Percentiles rank a stretch among this genome's conserved stretches.
Conservation (phyloP, 2,329 filamentous ascomycete genomes). For the Chaetothyriales sp. region DNA sequence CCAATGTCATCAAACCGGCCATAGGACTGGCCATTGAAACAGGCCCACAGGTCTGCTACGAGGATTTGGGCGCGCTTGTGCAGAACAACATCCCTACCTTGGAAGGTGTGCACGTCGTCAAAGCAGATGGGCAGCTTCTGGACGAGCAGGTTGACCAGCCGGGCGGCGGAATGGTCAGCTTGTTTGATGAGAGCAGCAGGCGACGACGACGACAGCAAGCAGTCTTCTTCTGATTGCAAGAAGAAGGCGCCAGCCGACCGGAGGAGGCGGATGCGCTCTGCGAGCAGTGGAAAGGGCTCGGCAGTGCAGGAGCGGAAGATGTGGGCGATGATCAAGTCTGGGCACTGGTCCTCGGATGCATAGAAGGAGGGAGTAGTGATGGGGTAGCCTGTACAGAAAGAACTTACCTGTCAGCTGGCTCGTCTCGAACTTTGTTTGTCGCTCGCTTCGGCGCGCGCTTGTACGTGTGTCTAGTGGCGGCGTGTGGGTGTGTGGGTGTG, state of each 20-base stretch:
- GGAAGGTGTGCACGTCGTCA: conserved; percentile 62
- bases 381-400: conserved; percentile 47
- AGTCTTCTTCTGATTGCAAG: conserved; percentile 67
- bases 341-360: conserved; percentile 56
- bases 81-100: conserved; percentile 61
- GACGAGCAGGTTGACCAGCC: conserved; percentile 71
- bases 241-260: conserved; percentile 68
- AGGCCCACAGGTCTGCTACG: conserved; percentile 92
- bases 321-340: conserved; percentile 54
- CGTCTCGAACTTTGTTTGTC: background rate
- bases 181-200: conserved; percentile 58
- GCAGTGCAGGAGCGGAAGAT: conserved; percentile 77
- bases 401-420: conserved; percentile 1
- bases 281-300: conserved; percentile 72
- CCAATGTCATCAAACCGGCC: conserved; percentile 81
- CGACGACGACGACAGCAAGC: conserved; percentile 33
- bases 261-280: conserved; percentile 62
- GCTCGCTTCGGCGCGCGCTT: background rate
- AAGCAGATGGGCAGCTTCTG: conserved; percentile 65
- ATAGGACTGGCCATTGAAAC: conserved; percentile 66
- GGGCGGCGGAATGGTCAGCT: conserved; percentile 64
- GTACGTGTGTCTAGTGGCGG: background rate
- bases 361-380: conserved; percentile 84
- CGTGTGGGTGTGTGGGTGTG: background rate
- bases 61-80: conserved; percentile 93